These are phyloP conservation scores for Pisolithus thermaeus DNA, from an alignment of 1,284 basidiomycete genomes.

Conservation along the genomic window DNA sequence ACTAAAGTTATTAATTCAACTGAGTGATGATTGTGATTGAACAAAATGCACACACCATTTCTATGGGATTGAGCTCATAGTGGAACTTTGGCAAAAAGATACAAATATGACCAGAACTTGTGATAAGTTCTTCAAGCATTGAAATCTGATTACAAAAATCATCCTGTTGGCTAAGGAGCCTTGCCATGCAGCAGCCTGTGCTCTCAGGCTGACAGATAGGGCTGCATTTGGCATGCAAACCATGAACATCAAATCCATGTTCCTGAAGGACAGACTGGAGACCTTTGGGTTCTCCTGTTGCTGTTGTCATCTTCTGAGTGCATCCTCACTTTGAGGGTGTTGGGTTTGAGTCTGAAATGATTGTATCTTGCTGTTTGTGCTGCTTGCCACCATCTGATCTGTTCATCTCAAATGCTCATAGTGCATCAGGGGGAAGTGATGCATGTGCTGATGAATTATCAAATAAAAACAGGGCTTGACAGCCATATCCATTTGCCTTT, in stretches of 20 bases:
- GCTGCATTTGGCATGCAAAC: conserved; percentile 22
- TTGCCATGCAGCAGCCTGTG: conserved; percentile 19
- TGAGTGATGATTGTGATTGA: background rate
- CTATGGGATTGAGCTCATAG: conserved; percentile 16
- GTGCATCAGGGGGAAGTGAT: conserved; percentile 23
- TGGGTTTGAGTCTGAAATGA: conserved; percentile 31
- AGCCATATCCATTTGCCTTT: conserved; percentile 13
- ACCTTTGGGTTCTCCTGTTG: conserved; percentile 27
- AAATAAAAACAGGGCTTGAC: conserved; percentile 29
- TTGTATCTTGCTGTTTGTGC: conserved; percentile 19
- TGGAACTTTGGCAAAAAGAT: conserved; percentile 24
- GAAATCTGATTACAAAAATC: conserved; percentile 13
- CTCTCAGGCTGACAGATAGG: conserved; percentile 20
- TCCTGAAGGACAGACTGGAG: conserved; percentile 29
- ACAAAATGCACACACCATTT: background rate
- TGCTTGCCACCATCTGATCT: conserved; percentile 28
- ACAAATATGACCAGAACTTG: conserved; percentile 11
- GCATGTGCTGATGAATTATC: conserved; percentile 31
- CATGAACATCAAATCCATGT: conserved; percentile 25
- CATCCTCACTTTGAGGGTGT: conserved; percentile 14
- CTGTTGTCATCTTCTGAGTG: conserved; percentile 27
- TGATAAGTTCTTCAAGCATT: conserved; percentile 12
- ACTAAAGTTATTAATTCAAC: conserved; percentile 8
- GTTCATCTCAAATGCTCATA: conserved; percentile 32
- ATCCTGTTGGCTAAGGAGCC: conserved; percentile 16